Base-by-base conservation (phyloP, 805 yeast genomes). In the Myxozyma sirexii region DNA sequence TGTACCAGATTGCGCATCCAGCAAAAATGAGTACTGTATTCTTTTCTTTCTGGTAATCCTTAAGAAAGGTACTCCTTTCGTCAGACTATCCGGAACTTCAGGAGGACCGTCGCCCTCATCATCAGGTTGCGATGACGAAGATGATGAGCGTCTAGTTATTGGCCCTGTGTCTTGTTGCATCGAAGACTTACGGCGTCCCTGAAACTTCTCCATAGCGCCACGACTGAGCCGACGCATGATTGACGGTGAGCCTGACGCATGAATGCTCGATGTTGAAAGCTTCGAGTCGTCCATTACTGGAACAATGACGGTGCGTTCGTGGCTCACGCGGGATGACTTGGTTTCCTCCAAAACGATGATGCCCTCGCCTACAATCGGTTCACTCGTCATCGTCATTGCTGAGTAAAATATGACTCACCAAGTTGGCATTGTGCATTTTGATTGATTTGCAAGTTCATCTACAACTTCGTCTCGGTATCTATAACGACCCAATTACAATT, bases 21-120 rank as follows among this genome's bases (percentile, higher is more conserved):
- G 75, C 60, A 72, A 77, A 61, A 89, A 82, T 7, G 73, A 69
- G 17, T 90, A 76, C 67, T 83, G 82, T 21, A 84, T 83, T 65
- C 80, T 81, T 64, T 90, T 88, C 63, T 83, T 83, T 56, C 84
- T 86, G 1, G 96, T 88, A 19, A 90, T 82, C 66, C 90, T 80
- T 29, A 87, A 71, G 61, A 90, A 74, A 1, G 85, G 80, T 15
- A 88, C 69, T 0, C 96, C 96, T 2, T 76, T 78, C 8, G 78
- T 74, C 4, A 84, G 70, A n/a, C 80, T 73, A 2, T 78, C 78
- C 0, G 81, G 77, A 0, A 87, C 81, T 12, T 76, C 78, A 27
- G 71, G 59, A 49, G 70, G 60, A 55, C 61, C 58, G 7, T 63
- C 56, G 58, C 61, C 55, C 54, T 31, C 61, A 3, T 21, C 45